A percentile compares a stretch with the other conserved stretches of the same genome.
phyloP scores from a whole-genome alignment of 768 basidiomycete species.

The Mycena galericulata region DNA sequence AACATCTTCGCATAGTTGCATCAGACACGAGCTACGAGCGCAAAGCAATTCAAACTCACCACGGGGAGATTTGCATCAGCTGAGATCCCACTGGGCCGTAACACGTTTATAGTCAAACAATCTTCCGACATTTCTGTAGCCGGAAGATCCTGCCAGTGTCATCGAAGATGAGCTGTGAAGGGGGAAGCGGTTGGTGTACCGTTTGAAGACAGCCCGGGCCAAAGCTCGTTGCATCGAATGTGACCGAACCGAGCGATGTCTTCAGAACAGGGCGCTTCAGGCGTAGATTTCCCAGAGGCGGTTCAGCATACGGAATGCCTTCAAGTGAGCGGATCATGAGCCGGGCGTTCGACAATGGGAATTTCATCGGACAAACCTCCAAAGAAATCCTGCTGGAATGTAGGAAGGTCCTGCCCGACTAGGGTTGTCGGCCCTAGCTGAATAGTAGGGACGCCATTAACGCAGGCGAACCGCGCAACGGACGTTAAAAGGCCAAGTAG shows the following conservation, averaged over 20 bases:
- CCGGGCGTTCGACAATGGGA: not conserved
- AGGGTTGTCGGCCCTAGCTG: constrained; percentile 54
- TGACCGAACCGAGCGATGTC: constrained; percentile 22
- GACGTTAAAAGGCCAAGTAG: not conserved
- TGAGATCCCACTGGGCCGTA: constrained; percentile 45
- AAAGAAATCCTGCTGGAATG: constrained; percentile 51
- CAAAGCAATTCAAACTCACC: not conserved
- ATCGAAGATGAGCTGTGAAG: not conserved
- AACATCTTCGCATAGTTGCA: constrained; percentile 5
- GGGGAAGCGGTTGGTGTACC: not conserved
- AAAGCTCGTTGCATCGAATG: constrained; percentile 42
- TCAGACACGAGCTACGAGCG: not conserved
- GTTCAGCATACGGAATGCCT: constrained; percentile 50
- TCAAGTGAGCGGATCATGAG: not conserved
- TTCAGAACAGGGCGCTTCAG: constrained; percentile 41
- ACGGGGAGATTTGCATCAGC: constrained; percentile 17
- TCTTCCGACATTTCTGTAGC: constrained; percentile 47
- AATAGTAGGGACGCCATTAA: constrained; percentile 34
- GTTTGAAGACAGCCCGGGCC: constrained; percentile 41
- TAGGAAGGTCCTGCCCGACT: constrained; percentile 50
- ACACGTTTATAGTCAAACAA: constrained; percentile 57
- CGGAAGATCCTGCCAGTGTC: constrained; percentile 52
- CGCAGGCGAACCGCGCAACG: not conserved
- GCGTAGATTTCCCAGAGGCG: constrained; percentile 44
- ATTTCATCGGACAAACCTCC: constrained; percentile 46